A percentile compares a stretch with the other conserved stretches of the same genome.
phyloP scores from a whole-genome alignment of 257 asterid species.

The Anisodus tanguticus region DNA sequence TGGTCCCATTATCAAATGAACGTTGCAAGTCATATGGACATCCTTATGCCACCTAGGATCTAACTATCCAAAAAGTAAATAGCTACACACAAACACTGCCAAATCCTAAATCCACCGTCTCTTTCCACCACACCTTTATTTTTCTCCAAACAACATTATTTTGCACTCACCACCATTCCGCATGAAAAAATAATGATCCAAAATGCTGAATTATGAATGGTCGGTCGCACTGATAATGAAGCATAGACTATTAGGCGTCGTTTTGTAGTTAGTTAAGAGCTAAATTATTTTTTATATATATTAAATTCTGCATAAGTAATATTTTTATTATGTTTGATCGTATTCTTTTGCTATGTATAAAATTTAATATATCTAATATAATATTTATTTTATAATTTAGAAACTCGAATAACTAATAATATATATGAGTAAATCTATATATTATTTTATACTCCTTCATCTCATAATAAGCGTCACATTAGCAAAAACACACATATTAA shows the following conservation, averaged over 20 bases:
- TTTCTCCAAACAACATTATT: background rate
- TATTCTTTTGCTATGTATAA: no score
- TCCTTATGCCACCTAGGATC: background rate
- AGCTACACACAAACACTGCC: background rate
- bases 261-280: no score
- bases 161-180: background rate
- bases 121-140: background rate
- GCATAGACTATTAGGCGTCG: slow-evolving; percentile 34
- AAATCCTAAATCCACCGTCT: slow-evolving; percentile 13
- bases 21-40: background rate
- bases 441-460: no score
- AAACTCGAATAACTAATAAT: no score
- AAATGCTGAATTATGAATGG: slow-evolving; percentile 44
- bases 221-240: slow-evolving; percentile 53
- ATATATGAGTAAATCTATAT: no score
- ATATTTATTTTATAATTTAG: no score
- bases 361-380: no score
- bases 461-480: no score
- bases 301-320: no score
- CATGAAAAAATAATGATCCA: slow-evolving; percentile 1
- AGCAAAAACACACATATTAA: no score
- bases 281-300: no score
- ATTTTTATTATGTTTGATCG: no score
- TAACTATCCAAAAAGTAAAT: background rate
- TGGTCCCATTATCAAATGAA: slow-evolving; percentile 20